A percentile compares a stretch with the other conserved stretches of the same genome.
Evolutionary conservation across 805 yeast species (phyloP).

Genomic region (Scheffersomyces stipitis): DNA sequence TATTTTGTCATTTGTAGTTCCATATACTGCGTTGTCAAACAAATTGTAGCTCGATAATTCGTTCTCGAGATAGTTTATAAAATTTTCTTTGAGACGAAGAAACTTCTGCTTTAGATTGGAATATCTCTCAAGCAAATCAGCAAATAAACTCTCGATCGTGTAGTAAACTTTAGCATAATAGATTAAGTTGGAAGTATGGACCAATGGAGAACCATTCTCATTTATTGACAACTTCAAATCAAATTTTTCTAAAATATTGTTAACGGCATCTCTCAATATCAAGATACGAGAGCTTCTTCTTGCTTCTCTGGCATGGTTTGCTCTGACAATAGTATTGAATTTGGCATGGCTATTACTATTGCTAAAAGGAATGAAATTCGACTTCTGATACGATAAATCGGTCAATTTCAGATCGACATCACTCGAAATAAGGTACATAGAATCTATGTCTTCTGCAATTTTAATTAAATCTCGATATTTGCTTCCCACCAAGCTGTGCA

Average conservation of each 20-base stretch:
- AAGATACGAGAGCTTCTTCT: constrained; percentile 19
- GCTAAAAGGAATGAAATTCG: constrained; percentile 28
- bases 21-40: constrained; percentile 12
- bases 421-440: constrained; percentile 24
- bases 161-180: constrained; percentile 35
- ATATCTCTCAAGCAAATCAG: constrained; percentile 13
- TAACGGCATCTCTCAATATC: constrained; percentile 28
- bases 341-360: constrained; percentile 14
- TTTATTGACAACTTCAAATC: constrained; percentile 24
- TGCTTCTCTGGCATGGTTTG: constrained; percentile 15
- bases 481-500: constrained; percentile 38
- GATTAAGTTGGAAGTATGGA: constrained; percentile 26
- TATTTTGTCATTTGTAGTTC: constrained; percentile 16
- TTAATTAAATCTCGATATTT: constrained; percentile 44
- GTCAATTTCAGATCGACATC: constrained; percentile 25
- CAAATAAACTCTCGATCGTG: constrained; percentile 26
- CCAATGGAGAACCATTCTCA: constrained; percentile 11
- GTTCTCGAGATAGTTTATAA: constrained; percentile 22
- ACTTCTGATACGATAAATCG: constrained; percentile 29
- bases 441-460: constrained; percentile 43
- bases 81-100: constrained; percentile 20
- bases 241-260: constrained; percentile 27
- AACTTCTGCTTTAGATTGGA: constrained; percentile 14
- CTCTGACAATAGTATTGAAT: constrained; percentile 20
- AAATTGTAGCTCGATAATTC: constrained; percentile 24